These are phyloP conservation scores for Fraxinus nigra DNA, from an alignment of 305 asterid species.

Conservation along the genomic window DNA sequence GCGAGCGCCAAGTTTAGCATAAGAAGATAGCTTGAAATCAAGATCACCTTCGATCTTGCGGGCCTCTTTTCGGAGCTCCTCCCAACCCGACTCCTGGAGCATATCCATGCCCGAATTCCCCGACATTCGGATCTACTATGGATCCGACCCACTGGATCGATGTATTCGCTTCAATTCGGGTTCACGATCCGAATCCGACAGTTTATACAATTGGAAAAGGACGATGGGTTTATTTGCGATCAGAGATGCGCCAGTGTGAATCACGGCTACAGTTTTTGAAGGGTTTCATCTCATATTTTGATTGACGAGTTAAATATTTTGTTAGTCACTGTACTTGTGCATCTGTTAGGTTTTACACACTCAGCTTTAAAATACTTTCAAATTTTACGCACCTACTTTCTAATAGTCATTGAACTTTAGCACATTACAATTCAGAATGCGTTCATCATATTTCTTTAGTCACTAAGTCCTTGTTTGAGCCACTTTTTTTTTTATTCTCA, in stretches of 20 bases:
- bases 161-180: not conserved
- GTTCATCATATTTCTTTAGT: no score
- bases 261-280: slow-evolving; percentile 7
- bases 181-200: slow-evolving; percentile 17
- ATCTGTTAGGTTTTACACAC: no score
- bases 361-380: no score
- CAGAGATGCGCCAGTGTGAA: slow-evolving; percentile 15
- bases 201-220: not conserved
- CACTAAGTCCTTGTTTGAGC: no score
- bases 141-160: slow-evolving; percentile 19
- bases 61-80: slow-evolving; percentile 44
- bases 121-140: slow-evolving; percentile 31
- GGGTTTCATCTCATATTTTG: not conserved
- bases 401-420: no score
- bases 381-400: no score
- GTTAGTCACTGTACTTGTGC: no score
- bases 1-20: slow-evolving; percentile 92
- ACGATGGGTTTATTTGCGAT: slow-evolving; percentile 20
- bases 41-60: slow-evolving; percentile 81
- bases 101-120: slow-evolving; percentile 65
- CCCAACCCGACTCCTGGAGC: slow-evolving; percentile 98
- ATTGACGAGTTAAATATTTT: no score
- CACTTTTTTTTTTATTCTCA: no score
- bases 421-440: no score
- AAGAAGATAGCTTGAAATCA: slow-evolving; percentile 94